Percentiles rank a stretch among this genome's conserved stretches.
Evolutionary conservation across 2,329 filamentous ascomycete species (phyloP).

Genomic region (Phaeosphaeriaceae sp.): DNA sequence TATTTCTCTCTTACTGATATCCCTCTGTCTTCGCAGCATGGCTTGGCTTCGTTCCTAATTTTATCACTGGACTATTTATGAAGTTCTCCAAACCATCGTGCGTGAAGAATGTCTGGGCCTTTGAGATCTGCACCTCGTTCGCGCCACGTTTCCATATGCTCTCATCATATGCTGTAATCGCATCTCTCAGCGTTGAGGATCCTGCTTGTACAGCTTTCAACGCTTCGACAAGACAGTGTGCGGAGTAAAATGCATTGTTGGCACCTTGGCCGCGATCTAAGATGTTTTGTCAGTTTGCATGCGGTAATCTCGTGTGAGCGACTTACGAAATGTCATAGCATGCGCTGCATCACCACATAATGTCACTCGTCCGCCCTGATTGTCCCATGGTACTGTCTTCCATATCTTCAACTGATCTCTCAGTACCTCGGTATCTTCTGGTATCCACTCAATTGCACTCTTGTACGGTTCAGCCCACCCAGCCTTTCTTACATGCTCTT

Average conservation of each 20-base stretch:
- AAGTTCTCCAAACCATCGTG: conserved; percentile 41
- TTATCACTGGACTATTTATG: conserved; percentile 38
- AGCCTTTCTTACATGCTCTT: conserved; percentile 33
- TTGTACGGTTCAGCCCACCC: conserved; percentile 44
- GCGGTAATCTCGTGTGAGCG: not conserved
- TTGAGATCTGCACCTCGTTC: conserved; percentile 42
- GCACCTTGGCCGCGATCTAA: conserved; percentile 48
- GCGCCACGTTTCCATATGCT: conserved; percentile 36
- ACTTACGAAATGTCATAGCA: conserved; percentile 49
- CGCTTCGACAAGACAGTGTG: conserved; percentile 34
- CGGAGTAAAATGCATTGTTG: conserved; percentile 47
- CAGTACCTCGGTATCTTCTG: conserved; percentile 35
- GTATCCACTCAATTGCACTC: conserved; percentile 43
- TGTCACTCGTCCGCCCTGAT: conserved; percentile 39
- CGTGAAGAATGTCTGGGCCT: conserved; percentile 41
- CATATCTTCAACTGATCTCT: conserved; percentile 45
- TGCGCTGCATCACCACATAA: conserved; percentile 50
- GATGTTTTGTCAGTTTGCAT: not conserved
- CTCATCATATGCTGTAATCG: conserved; percentile 35
- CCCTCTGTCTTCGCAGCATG: conserved; percentile 38
- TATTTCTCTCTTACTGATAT: conserved; percentile 15
- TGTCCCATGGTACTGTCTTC: conserved; percentile 46
- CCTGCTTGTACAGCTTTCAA: conserved; percentile 25
- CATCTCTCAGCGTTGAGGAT: conserved; percentile 13
- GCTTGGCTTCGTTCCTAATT: conserved; percentile 37